Evolutionary conservation across 2,329 filamentous ascomycete species (phyloP), one percentile per base, ranked within the genome.

Genomic region (Pseudohalonectria lignicola): DNA sequence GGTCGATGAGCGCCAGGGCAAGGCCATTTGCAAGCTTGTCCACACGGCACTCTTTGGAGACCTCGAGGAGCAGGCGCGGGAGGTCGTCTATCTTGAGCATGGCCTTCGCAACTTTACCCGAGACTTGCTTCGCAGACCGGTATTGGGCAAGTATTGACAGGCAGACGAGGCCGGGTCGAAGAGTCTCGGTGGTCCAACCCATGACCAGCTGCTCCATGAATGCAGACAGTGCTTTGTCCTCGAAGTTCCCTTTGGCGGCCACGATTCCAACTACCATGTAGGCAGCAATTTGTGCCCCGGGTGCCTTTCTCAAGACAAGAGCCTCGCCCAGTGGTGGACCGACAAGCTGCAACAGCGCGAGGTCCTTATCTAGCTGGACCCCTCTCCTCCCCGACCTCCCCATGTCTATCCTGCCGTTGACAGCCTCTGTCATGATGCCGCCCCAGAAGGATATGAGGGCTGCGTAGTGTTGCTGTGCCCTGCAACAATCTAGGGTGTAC

Each of bases 241-340:
- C 76, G 12, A 96, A 69, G 34, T 75, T 71, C 1, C 82, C 79
- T 59, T 94, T 94, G 35, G 85, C 79, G 6, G 86, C 87, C 44
- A 96, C 72, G 35, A 96, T 78, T 6, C 86, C 77, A 40, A 88
- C 73, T 16, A 94, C 78, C 82, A 95, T 94, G 57, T 94, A 96
- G 41, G 84, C 88, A 13, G 83, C 87, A 43, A 93, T 74, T 46
- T 88, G 83, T 31, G 94, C 66, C 44, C 90, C 85, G 1, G 86
- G 75, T 0, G 81, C 78, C 43, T 82, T 78, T 49, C 79, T 79
- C 64, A 90, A 73, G 8, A 79, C 71, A 43, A 96, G 69, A 2
- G 82, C 85, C 45, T 85, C 79, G 43, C 86, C 83, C 23, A 98
- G 68, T 3, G 87, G 49, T 66, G 87, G 58, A 69, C 69, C 53